Base-by-base conservation (phyloP, 1,284 basidiomycete genomes). In the Ustilago crameri region DNA sequence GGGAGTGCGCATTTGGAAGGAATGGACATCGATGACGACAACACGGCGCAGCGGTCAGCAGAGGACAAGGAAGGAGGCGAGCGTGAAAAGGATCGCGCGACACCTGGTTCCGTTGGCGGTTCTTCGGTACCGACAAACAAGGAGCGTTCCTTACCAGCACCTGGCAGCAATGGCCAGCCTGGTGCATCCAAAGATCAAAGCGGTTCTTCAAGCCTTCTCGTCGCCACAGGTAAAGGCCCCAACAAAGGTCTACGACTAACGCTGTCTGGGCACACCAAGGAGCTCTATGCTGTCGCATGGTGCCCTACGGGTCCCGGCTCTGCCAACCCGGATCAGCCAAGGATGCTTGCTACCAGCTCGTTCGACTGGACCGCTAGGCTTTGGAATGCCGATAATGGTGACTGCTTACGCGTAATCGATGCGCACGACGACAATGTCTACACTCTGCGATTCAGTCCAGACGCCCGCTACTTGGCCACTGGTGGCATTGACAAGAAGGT, bases 381-480 rank as follows among this genome's bases (percentile, higher is more conserved):
- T 0, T 83, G 82, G 82, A 81, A 83, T 35, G 80, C 65, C 35
- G 80, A 82, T 46, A 75, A 59, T 17, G 82, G 82, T 27, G 74
- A 71, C 14, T 83, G 82, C 46, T 18, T 82, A 9, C 74, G 76
- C 1, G 71, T 80, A 2, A 73, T 83, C 23, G 70, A 74, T 26
- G 69, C 59, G 17, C 82, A 83, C 66, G 72, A 72, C 26, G 78
- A 81, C 62, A 75, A 67, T 23, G 81, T 83, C 35, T 79, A 79
- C 68, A 73, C 78, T 2, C 35, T 82, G 32, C 70, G 75, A 18
- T 83, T 80, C 55, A 78, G 74, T 32, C 80, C 82, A 0, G 77
- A 75, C 51, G 80, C 73, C 8, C 67, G 75, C 15, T 82, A 76
- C 54, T 47, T 83, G 9, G 80, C 78, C 2, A 82, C 82, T 1